These are phyloP conservation scores for Suhomyces taliae DNA, from an alignment of 1,139 yeast genomes.

Conservation along the genomic window DNA sequence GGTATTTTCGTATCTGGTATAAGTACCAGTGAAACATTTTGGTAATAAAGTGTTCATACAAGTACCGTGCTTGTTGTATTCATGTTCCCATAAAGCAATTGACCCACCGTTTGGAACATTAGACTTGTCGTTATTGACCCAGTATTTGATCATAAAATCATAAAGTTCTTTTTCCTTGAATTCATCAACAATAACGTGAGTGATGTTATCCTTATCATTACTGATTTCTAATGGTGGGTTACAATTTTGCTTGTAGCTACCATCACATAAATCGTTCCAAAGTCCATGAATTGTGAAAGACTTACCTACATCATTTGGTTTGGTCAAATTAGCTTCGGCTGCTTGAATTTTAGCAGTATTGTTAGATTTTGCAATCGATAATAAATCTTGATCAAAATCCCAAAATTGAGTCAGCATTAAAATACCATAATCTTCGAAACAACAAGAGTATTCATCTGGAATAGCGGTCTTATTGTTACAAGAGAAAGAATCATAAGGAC, in stretches of 20 bases:
- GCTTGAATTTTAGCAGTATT: slow-evolving; percentile 14
- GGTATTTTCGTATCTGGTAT: slow-evolving; percentile 32
- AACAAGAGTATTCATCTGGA: slow-evolving; percentile 29
- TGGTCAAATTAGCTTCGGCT: slow-evolving; percentile 8
- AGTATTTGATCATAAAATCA: slow-evolving; percentile 33
- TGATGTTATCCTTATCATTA: slow-evolving; percentile 27
- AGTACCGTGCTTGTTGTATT: slow-evolving; percentile 47
- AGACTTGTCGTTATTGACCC: slow-evolving; percentile 38
- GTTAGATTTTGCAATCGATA: slow-evolving; percentile 13
- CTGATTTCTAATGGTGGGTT: slow-evolving; percentile 30
- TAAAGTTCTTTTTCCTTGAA: slow-evolving; percentile 31
- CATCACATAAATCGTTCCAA: slow-evolving; percentile 43
- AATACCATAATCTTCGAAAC: slow-evolving; percentile 37
- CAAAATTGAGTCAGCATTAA: slow-evolving; percentile 43
- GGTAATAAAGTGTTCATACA: slow-evolving; percentile 44
- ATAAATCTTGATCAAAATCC: slow-evolving; percentile 34
- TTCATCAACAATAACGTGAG: slow-evolving; percentile 29
- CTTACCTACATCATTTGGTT: slow-evolving; percentile 15
- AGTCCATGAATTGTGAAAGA: slow-evolving; percentile 44
- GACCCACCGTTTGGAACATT: slow-evolving; percentile 31
- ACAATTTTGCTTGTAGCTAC: slow-evolving; percentile 35
- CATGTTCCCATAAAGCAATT: slow-evolving; percentile 41
- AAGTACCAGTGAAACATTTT: slow-evolving; percentile 34
- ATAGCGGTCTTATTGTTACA: slow-evolving; percentile 28
- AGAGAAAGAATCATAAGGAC: slow-evolving; percentile 21